Percentiles rank a stretch among this genome's conserved stretches.
These are phyloP conservation scores for Cladophialophora yegresii DNA, from an alignment of 2,329 filamentous ascomycete species.

Conservation along the genomic window DNA sequence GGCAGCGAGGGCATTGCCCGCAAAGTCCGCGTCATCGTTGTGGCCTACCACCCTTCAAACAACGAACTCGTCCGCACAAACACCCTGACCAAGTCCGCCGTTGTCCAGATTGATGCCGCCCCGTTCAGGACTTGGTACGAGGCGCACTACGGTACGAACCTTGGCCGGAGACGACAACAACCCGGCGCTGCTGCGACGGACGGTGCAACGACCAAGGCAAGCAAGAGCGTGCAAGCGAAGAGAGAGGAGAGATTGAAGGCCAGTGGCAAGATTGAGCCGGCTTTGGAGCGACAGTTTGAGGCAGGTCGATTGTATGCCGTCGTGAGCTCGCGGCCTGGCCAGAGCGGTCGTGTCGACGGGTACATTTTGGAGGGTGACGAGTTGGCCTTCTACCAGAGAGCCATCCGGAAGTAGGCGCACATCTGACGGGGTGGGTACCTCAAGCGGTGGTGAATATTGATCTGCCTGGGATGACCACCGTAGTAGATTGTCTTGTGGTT, in stretches of 20 bases:
- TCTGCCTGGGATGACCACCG: not conserved
- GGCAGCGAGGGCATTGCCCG: constrained; percentile 95
- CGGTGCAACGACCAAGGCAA: constrained; percentile 76
- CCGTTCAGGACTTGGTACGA: constrained; percentile 99
- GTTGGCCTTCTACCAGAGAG: constrained; percentile 99
- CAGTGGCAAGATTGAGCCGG: constrained; percentile 85
- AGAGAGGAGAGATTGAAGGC: constrained; percentile 81
- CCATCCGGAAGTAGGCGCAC: constrained; percentile 85
- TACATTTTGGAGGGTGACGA: constrained; percentile 99
- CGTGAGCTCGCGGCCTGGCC: constrained; percentile 87
- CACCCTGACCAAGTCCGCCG: constrained; percentile 98
- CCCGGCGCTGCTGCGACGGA: constrained; percentile 56
- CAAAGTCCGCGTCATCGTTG: constrained; percentile 98
- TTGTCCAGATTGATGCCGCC: constrained; percentile 97
- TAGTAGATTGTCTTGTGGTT: not conserved
- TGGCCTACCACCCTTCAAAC: constrained; percentile 99
- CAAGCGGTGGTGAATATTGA: not conserved
- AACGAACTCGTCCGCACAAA: constrained; percentile 99
- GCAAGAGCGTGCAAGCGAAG: constrained; percentile 94
- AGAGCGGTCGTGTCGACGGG: constrained; percentile 94
- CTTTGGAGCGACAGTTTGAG: constrained; percentile 99
- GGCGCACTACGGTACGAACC: constrained; percentile 91
- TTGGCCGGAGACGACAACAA: constrained; percentile 93
- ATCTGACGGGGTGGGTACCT: not conserved
- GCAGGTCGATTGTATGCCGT: constrained; percentile 96